Evolutionary conservation across 2,329 filamentous ascomycete species (phyloP), one percentile per base, ranked within the genome.

Genomic region (Tolypocladium endophyticum): DNA sequence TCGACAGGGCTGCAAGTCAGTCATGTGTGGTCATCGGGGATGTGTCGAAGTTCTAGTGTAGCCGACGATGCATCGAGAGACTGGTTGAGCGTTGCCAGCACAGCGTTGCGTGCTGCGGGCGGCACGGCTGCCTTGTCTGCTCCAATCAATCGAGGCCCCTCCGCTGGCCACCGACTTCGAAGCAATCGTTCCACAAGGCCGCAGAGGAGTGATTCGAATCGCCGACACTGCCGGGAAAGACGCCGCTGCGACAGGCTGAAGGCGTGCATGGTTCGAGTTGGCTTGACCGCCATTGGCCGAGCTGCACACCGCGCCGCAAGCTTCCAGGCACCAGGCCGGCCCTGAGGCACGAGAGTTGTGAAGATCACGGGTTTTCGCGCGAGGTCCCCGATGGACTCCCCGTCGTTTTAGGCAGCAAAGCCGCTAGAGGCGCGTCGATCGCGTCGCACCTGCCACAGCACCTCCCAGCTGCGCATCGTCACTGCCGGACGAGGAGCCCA

Each of bases 361-460:
- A 28, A 38, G 41, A 39, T 58, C 57, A 59, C 61, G 59, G 58
- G 59, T 28, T 58, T 56, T 59, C 59, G 59, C 50, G 61, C 50
- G 53, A 35, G 4, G 9, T 9, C 47, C 28, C 25, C 5, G 38
- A 30, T 33, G 47, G 47, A 38, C 18, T 55, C 33, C 39, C 23
- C 7, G 41, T 33, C 16, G 25, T 61, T 57, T 57, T 59, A 62
- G 61, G 61, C 61, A 62, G 61, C 57, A 62, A 33, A 62, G 47
- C 33, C 59, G 35, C 61, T 36, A 28, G 55, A 41, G 38, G 59
- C 60, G 56, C 59, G 61, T 56, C 55, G 9, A 12, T 33, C 59
- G 61, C 61, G 61, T 61, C 59, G 28, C 28, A n/a, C 28, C 18
- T n/a, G 2, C 47, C 28, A 20, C 1, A 5, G 18, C 18, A 11